Evolutionary conservation across 257 asterid genomes (phyloP).

Genomic region (Vinca minor): DNA sequence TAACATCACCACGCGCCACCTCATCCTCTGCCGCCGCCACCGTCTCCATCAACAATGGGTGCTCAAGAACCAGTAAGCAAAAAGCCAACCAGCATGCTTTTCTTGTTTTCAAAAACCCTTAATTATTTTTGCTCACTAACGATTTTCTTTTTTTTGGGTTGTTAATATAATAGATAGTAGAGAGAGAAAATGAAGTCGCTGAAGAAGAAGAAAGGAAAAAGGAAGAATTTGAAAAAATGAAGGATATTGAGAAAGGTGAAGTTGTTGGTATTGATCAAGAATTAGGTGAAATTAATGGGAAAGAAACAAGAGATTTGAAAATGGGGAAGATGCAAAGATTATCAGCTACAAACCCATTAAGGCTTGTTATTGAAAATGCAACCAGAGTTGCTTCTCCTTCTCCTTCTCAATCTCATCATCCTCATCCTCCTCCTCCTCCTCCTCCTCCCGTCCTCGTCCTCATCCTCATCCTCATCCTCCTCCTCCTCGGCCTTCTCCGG

Average conservation of each 20-base stretch:
- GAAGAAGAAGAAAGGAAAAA: slow-evolving; percentile 23
- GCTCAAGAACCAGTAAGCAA: slow-evolving; percentile 52
- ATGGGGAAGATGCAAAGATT: slow-evolving; percentile 77
- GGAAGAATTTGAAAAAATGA: slow-evolving; percentile 17
- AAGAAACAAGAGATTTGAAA: slow-evolving; percentile 32
- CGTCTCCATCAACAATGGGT: slow-evolving; percentile 34
- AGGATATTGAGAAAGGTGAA: slow-evolving; percentile 76
- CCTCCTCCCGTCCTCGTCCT: slow-evolving; percentile 46
- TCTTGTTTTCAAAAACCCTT: not conserved
- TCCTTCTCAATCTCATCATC: slow-evolving; percentile 27
- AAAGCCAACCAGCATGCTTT: not conserved
- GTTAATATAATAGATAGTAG: slow-evolving; percentile 17
- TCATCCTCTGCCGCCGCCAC: not conserved
- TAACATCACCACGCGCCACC: slow-evolving; percentile 43
- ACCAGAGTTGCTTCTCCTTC: slow-evolving; percentile 80
- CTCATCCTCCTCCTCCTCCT: slow-evolving; percentile 25
- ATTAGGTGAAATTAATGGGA: slow-evolving; percentile 23
- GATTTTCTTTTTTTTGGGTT: not conserved
- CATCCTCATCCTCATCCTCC: slow-evolving; percentile 24
- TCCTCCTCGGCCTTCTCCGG: too few relatives aligned
- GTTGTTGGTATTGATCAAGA: slow-evolving; percentile 27
- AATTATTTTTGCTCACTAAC: not conserved
- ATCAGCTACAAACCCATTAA: slow-evolving; percentile 69
- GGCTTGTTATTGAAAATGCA: slow-evolving; percentile 64
- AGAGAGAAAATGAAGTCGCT: slow-evolving; percentile 26